A percentile compares a stretch with the other conserved stretches of the same genome.
These are phyloP conservation scores for Solanum rostratum DNA, from an alignment of 257 asterid species.

Conservation along the genomic window DNA sequence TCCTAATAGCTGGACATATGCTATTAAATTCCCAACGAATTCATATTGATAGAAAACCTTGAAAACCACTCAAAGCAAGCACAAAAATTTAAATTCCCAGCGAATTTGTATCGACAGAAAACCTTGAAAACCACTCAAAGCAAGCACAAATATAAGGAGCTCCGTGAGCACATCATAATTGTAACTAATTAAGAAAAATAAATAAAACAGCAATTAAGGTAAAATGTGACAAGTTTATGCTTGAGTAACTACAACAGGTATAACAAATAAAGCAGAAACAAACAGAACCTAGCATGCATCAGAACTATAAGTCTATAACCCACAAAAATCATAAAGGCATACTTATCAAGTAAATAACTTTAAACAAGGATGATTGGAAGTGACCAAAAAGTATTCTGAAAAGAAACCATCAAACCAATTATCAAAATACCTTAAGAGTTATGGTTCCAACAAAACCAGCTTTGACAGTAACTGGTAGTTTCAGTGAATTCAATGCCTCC, in stretches of 20 bases:
- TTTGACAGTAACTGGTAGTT: constrained; percentile 89
- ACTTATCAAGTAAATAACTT: neutral
- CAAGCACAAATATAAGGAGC: neutral
- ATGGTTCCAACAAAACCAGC: constrained; percentile 95
- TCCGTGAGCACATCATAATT: neutral
- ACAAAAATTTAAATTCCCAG: neutral
- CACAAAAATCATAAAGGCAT: neutral
- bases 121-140: neutral
- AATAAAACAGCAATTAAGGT: neutral
- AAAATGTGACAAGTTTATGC: neutral
- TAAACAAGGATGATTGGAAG: neutral
- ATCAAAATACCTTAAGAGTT: constrained; percentile 69
- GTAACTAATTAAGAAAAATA: neutral
- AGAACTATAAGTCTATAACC: neutral
- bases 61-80: neutral
- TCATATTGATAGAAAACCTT: neutral
- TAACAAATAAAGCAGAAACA: neutral
- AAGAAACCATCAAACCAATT: neutral
- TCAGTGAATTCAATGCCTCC: constrained; percentile 86
- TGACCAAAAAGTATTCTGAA: neutral
- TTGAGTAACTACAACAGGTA: neutral
- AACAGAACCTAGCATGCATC: neutral
- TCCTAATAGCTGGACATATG: neutral
- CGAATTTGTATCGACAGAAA: neutral
- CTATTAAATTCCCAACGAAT: neutral